phyloP scores from a whole-genome alignment of 768 basidiomycete genomes.

The Chalciporus sphaerocephalus region DNA sequence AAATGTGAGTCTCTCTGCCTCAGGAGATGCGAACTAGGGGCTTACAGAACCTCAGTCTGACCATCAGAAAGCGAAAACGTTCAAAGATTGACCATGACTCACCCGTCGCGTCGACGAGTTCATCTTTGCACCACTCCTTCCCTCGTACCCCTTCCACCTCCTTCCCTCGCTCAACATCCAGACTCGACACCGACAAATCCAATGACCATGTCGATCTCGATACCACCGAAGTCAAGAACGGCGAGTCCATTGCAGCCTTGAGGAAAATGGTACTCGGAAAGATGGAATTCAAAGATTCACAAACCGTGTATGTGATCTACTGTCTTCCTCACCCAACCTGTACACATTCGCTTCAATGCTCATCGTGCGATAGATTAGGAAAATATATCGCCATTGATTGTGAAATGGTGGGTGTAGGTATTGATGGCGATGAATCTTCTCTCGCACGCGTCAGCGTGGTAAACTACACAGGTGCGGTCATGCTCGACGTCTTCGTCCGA shows the following conservation, averaged over 20 bases:
- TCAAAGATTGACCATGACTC: constrained; percentile 13
- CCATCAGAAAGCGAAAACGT: constrained; percentile 23
- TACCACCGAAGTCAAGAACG: constrained; percentile 36
- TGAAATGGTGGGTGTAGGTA: constrained; percentile 96
- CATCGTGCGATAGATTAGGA: constrained; percentile 45
- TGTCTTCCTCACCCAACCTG: background rate
- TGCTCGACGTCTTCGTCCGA: constrained; percentile 81
- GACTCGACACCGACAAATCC: background rate
- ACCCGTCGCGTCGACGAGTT: background rate
- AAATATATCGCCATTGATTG: constrained; percentile 87
- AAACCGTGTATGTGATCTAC: constrained; percentile 42
- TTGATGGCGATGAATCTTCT: constrained; percentile 75
- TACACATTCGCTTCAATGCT: constrained; percentile 2
- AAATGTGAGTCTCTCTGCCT: background rate
- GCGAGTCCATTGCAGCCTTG: constrained; percentile 44
- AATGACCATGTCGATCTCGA: constrained; percentile 18
- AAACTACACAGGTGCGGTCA: constrained; percentile 77
- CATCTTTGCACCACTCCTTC: background rate
- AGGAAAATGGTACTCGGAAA: constrained; percentile 53
- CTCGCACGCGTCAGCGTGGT: constrained; percentile 88
- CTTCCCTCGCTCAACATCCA: constrained; percentile 1
- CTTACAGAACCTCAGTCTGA: too few species aligned
- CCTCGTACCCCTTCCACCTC: constrained; percentile 6
- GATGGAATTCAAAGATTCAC: constrained; percentile 36
- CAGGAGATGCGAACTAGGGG: too few species aligned